phyloP scores from a whole-genome alignment of 192 early-diverging fungal species.

The Linnemannia schmuckeri region DNA sequence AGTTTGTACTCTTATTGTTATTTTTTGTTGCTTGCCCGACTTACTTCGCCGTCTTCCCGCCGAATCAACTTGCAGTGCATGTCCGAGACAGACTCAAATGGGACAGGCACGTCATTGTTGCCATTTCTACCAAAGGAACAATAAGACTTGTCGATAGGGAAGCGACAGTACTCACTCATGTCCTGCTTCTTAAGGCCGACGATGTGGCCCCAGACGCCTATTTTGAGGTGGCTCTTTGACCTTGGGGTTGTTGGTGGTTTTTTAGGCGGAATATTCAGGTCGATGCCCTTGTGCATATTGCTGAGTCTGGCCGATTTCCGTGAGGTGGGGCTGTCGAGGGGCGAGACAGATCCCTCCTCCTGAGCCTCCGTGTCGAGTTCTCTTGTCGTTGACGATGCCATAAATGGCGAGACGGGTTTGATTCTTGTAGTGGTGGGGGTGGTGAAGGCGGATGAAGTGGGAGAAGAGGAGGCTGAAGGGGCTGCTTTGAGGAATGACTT shows the following conservation, averaged over 20 bases:
- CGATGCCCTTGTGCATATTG: constrained; percentile 1
- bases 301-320: constrained; percentile 34
- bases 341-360: neutral
- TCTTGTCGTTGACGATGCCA: neutral
- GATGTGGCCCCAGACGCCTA: constrained; percentile 36
- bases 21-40: neutral
- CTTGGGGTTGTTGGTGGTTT: constrained; percentile 26
- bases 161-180: constrained; percentile 34
- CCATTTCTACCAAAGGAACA: constrained; percentile 40
- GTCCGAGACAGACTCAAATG: constrained; percentile 42
- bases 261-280: neutral
- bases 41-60: constrained; percentile 47
- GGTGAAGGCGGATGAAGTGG: neutral
- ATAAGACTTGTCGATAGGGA: constrained; percentile 50
- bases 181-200: constrained; percentile 35
- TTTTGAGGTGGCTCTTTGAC: constrained; percentile 17
- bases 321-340: constrained; percentile 20
- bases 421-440: constrained; percentile 11
- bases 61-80: constrained; percentile 45
- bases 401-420: neutral
- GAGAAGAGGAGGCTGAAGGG: neutral
- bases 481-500: constrained; percentile 19
- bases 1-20: neutral
- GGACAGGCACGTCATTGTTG: constrained; percentile 38
- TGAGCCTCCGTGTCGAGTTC: neutral